Conservation (phyloP, 2,329 filamentous ascomycete species). For the Pseudogymnoascus sp. region DNA sequence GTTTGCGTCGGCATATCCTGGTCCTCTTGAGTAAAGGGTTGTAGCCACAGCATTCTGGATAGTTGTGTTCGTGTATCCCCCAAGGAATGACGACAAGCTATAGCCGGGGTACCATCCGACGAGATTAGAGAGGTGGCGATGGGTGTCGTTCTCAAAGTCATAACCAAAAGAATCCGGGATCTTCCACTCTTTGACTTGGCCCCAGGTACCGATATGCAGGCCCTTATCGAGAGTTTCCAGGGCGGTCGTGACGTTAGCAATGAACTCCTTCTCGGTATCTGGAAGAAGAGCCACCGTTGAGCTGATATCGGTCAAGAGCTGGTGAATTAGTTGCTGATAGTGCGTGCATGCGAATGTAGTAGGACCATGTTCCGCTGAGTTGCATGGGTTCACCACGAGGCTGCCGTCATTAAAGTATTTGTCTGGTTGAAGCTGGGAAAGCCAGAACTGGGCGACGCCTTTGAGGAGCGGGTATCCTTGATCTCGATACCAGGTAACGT, state of each 20-base stretch:
- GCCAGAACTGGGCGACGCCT: conserved; percentile 47
- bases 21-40: conserved; percentile 40
- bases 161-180: conserved; percentile 28
- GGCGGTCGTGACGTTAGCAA: conserved; percentile 33
- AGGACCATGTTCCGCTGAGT: conserved; percentile 49
- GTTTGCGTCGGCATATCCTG: conserved; percentile 43
- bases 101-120: conserved; percentile 50
- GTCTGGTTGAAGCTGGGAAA: conserved; percentile 46
- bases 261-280: conserved; percentile 28
- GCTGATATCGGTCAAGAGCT: conserved; percentile 14
- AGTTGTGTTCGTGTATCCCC: conserved; percentile 36
- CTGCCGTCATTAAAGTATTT: conserved; percentile 42
- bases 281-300: neutral
- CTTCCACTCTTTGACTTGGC: conserved; percentile 46
- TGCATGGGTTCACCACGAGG: conserved; percentile 51
- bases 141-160: conserved; percentile 37
- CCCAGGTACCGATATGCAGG: conserved; percentile 38
- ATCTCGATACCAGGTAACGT: conserved; percentile 39
- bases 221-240: conserved; percentile 44
- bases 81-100: conserved; percentile 37
- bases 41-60: conserved; percentile 39
- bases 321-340: conserved; percentile 44
- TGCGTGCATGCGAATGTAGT: conserved; percentile 48
- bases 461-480: conserved; percentile 48
- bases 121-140: conserved; percentile 49